Percentiles rank a stretch among this genome's conserved stretches.
Evolutionary conservation across 768 basidiomycete genomes (phyloP).

Genomic region (Leucocoprinus sp.): DNA sequence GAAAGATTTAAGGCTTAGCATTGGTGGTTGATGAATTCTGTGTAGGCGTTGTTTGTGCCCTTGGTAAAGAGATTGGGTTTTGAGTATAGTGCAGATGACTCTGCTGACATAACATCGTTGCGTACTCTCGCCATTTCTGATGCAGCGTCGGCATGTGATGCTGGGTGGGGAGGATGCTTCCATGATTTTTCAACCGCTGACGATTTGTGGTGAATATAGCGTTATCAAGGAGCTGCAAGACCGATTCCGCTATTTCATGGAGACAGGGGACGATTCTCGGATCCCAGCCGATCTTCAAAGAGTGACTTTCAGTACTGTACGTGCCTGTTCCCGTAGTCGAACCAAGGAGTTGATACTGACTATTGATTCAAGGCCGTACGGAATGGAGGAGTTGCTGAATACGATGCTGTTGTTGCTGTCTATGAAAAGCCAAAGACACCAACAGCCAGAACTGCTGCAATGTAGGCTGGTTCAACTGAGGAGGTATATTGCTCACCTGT

Average conservation of each 20-base stretch:
- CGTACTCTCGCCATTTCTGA: constrained; percentile 65
- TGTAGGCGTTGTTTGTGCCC: constrained; percentile 60
- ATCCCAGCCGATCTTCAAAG: constrained; percentile 77
- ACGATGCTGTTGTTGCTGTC: constrained; percentile 59
- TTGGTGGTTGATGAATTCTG: constrained; percentile 6
- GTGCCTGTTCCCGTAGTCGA: constrained; percentile 14
- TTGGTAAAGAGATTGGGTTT: constrained; percentile 74
- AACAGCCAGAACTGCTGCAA: constrained; percentile 59
- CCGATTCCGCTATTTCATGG: constrained; percentile 65
- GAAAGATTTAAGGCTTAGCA: neutral
- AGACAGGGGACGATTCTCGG: constrained; percentile 63
- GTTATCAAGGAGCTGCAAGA: constrained; percentile 64
- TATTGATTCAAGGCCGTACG: constrained; percentile 47
- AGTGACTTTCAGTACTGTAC: constrained; percentile 44
- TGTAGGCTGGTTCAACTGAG: constrained; percentile 34
- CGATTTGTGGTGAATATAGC: constrained; percentile 30
- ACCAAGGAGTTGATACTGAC: neutral
- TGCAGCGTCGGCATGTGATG: constrained; percentile 27
- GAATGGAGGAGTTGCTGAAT: constrained; percentile 69
- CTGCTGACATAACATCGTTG: constrained; percentile 58
- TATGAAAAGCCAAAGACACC: constrained; percentile 71
- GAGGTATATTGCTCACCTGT: constrained; percentile 7
- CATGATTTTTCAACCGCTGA: no score
- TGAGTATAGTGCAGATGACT: constrained; percentile 59
- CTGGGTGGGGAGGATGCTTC: constrained; percentile 14